Evolutionary conservation across 805 yeast genomes (phyloP).

Genomic region (Spathaspora arborariae): DNA sequence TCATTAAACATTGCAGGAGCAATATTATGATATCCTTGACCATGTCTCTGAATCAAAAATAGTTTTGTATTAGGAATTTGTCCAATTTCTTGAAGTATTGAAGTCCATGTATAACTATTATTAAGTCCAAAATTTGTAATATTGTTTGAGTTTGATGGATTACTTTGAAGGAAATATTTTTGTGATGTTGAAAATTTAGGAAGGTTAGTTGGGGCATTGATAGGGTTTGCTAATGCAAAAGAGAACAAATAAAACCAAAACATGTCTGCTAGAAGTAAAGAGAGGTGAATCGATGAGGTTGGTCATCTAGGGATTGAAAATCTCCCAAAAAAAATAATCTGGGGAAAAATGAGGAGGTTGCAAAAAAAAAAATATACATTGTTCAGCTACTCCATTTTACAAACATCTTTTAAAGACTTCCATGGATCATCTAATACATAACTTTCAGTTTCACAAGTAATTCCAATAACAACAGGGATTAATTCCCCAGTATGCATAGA

Average conservation of each 20-base stretch:
- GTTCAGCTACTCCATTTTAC: slow-evolving; percentile 4
- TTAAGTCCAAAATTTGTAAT: slow-evolving; percentile 20
- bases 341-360: no score
- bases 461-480: slow-evolving; percentile 27
- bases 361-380: no score
- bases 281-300: no score
- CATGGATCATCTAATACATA: slow-evolving; percentile 10
- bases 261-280: no score
- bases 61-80: slow-evolving; percentile 15
- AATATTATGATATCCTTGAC: slow-evolving; percentile 30
- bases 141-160: neutral
- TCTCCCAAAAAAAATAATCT: no score
- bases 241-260: no score
- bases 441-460: slow-evolving; percentile 5
- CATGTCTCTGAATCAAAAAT: slow-evolving; percentile 29
- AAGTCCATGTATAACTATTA: slow-evolving; percentile 17
- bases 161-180: slow-evolving; percentile 9
- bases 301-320: no score
- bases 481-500: slow-evolving; percentile 23
- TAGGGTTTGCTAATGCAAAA: no score
- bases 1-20: slow-evolving; percentile 16
- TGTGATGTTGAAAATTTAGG: slow-evolving; percentile 4
- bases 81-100: slow-evolving; percentile 14
- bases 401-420: slow-evolving; percentile 10
- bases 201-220: neutral